Conservation (phyloP, 768 basidiomycete species). For the Zangia roseola region DNA sequence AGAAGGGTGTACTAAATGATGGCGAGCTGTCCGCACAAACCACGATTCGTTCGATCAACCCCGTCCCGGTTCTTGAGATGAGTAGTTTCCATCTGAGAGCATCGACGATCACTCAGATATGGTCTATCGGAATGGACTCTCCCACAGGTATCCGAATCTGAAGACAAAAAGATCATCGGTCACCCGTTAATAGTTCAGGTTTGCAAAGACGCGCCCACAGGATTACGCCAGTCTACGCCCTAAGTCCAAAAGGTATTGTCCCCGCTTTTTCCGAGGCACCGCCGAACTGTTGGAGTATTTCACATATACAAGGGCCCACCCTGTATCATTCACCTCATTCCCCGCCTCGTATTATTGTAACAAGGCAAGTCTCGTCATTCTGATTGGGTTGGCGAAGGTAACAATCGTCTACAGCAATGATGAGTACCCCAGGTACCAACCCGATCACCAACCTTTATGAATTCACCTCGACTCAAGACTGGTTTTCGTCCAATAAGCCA, state of each 20-base stretch:
- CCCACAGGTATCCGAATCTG: too few species aligned
- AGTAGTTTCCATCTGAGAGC: background rate
- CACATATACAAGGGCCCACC: conserved; percentile 17
- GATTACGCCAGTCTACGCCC: background rate
- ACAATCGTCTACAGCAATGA: conserved; percentile 11
- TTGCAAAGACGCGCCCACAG: background rate
- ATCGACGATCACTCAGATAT: conserved; percentile 1
- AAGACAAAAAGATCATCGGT: too few species aligned
- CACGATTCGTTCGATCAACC: background rate
- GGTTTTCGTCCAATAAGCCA: conserved; percentile 48
- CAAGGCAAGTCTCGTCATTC: conserved; percentile 1
- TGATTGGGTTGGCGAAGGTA: background rate
- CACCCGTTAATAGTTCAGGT: conserved; percentile 1
- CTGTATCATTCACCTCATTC: background rate
- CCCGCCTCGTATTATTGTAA: background rate
- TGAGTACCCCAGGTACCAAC: conserved; percentile 8
- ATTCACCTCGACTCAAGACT: conserved; percentile 57
- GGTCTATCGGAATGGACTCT: too few species aligned
- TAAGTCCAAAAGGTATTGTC: conserved; percentile 11
- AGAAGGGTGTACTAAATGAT: background rate
- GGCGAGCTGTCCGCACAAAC: background rate
- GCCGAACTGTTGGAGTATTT: background rate
- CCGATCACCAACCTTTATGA: conserved; percentile 23
- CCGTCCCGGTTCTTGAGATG: background rate
- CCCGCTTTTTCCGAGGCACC: conserved; percentile 1